phyloP scores from a whole-genome alignment of 192 early-diverging fungal species.

The Backusella morwellensis region DNA sequence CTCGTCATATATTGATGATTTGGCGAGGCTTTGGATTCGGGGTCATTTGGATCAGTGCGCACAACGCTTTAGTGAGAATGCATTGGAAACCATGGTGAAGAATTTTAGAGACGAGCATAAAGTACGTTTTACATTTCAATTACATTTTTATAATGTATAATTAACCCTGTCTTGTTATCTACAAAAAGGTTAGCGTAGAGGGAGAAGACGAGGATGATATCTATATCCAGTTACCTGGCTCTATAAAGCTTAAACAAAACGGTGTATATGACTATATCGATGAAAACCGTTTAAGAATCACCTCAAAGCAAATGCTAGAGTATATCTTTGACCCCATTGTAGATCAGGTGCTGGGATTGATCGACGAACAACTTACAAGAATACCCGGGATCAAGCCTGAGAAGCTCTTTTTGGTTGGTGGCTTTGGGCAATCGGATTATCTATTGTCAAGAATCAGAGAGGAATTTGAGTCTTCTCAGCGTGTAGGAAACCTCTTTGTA shows the following conservation, averaged over 20 bases:
- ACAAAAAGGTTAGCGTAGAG: conserved; percentile 41
- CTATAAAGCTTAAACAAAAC: background rate
- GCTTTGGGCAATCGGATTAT: conserved; percentile 42
- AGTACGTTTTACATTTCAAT: background rate
- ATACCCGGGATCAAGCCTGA: conserved; percentile 15
- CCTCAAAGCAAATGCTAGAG: background rate
- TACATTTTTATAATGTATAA: background rate
- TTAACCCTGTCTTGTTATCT: background rate
- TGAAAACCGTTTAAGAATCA: background rate
- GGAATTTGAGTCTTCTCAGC: conserved; percentile 24
- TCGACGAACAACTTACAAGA: conserved; percentile 35
- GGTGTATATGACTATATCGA: background rate
- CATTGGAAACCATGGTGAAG: conserved; percentile 28
- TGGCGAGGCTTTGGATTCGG: conserved; percentile 32
- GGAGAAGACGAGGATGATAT: background rate
- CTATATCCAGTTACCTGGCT: background rate
- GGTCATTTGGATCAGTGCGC: conserved; percentile 36
- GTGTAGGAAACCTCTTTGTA: conserved; percentile 36
- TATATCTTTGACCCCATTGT: conserved; percentile 33
- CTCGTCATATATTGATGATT: conserved; percentile 40
- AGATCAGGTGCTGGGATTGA: conserved; percentile 35
- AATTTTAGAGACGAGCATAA: conserved; percentile 35
- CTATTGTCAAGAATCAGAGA: conserved; percentile 32
- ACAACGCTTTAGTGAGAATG: background rate
- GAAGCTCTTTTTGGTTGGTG: conserved; percentile 47